These are phyloP conservation scores for Protea cynaroides DNA, from an alignment of 164 flowering plant genomes.

Conservation along the genomic window DNA sequence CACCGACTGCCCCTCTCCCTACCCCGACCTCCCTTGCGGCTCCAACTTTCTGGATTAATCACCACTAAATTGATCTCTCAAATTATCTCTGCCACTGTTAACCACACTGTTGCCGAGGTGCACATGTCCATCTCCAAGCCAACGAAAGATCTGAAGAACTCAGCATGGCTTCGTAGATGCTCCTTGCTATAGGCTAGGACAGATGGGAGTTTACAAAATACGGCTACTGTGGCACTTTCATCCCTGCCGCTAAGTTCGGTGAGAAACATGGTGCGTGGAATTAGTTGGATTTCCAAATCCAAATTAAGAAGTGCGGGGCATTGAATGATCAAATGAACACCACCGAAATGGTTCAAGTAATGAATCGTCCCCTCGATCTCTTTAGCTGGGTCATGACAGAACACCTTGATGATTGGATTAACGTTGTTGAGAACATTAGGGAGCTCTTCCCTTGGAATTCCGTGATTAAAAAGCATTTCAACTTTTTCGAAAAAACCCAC, in stretches of 20 bases:
- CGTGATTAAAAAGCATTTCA: slow-evolving; percentile 35
- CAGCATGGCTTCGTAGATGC: slow-evolving; percentile 47
- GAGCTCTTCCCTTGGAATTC: slow-evolving; percentile 50
- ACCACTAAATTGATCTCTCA: too few species aligned
- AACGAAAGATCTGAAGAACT: slow-evolving; percentile 51
- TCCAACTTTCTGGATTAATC: too few species aligned
- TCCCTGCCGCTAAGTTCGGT: slow-evolving; percentile 47
- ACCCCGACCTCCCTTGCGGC: too few species aligned
- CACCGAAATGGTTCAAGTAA: slow-evolving; percentile 47
- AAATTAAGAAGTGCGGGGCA: slow-evolving; percentile 53
- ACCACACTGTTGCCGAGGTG: too few species aligned
- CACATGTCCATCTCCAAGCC: too few species aligned
- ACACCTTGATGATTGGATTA: slow-evolving; percentile 44
- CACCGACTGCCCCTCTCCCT: too few species aligned
- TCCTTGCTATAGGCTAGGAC: slow-evolving; percentile 47
- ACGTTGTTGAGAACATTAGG: slow-evolving; percentile 49
- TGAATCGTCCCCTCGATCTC: slow-evolving; percentile 45
- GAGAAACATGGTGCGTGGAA: slow-evolving; percentile 45
- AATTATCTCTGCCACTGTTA: too few species aligned
- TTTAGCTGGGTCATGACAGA: slow-evolving; percentile 38
- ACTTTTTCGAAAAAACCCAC: slow-evolving; percentile 52
- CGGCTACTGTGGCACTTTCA: slow-evolving; percentile 32
- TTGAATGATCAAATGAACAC: slow-evolving; percentile 37
- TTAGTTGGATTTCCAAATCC: slow-evolving; percentile 49
- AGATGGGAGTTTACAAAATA: slow-evolving; percentile 52